Conservation (phyloP, 1,284 basidiomycete species). For the Ceratobasidium sp. region DNA sequence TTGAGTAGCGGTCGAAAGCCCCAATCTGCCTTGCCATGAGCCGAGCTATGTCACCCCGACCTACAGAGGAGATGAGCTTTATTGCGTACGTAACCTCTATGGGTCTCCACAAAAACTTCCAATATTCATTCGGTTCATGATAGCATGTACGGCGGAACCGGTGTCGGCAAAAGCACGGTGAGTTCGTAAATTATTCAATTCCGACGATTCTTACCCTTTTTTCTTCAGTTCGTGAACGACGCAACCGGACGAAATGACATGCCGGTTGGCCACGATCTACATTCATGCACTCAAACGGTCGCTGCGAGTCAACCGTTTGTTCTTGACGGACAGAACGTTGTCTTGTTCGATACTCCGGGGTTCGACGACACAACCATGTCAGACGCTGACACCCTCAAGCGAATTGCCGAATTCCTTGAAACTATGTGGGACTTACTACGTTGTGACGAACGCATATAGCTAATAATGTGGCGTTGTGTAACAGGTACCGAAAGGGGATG, state of each 20-base stretch:
- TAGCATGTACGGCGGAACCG: conserved; percentile 28
- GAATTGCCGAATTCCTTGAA: conserved; percentile 58
- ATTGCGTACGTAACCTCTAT: conserved; percentile 13
- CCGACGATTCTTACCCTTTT: not conserved
- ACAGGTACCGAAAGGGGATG: conserved; percentile 19
- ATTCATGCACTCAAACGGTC: conserved; percentile 59
- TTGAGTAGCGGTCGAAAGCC: too few relatives aligned
- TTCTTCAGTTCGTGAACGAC: not conserved
- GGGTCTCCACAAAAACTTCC: too few relatives aligned
- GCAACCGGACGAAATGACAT: conserved; percentile 6
- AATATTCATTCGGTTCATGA: not conserved
- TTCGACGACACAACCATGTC: conserved; percentile 60
- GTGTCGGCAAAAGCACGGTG: conserved; percentile 18
- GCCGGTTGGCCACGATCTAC: conserved; percentile 55
- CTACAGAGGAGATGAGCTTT: conserved; percentile 1
- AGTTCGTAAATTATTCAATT: not conserved
- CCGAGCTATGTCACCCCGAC: not conserved
- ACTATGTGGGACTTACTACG: too few relatives aligned
- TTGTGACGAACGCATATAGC: not conserved
- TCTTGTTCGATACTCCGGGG: conserved; percentile 59
- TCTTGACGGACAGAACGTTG: conserved; percentile 48
- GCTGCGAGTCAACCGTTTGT: not conserved
- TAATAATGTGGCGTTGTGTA: not conserved
- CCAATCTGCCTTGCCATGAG: conserved; percentile 1
- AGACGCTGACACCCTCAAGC: conserved; percentile 60